Evolutionary conservation across 1,284 basidiomycete genomes (phyloP).

Genomic region (Cutaneotrichosporon mucoides): DNA sequence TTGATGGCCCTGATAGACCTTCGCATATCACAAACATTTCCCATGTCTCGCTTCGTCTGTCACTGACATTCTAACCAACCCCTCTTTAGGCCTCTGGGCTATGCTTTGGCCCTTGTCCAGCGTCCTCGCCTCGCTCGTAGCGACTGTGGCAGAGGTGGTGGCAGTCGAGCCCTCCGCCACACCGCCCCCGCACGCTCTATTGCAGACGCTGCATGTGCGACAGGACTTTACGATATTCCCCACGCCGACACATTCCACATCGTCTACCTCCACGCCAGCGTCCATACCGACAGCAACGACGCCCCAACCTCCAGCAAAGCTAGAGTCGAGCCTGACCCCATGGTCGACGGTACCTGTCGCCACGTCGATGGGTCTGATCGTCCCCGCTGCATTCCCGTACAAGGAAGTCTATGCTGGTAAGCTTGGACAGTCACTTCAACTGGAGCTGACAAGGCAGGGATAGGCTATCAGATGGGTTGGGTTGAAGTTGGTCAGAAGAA

Average conservation of each 20-base stretch:
- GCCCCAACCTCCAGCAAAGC: neutral
- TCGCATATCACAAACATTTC: neutral
- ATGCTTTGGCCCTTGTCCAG: no score
- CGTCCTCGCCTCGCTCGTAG: no score
- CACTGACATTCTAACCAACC: no score
- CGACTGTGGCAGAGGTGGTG: no score
- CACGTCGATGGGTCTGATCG: conserved; percentile 42
- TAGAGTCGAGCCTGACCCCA: neutral
- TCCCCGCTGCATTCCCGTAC: conserved; percentile 40
- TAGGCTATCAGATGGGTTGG: conserved; percentile 42
- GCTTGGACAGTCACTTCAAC: neutral
- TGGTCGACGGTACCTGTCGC: conserved; percentile 28
- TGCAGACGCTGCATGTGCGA: no score
- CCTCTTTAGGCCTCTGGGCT: no score
- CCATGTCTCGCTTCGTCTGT: no score
- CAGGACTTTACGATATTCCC: neutral
- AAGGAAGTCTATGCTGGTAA: conserved; percentile 34
- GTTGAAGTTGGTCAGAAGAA: conserved; percentile 35
- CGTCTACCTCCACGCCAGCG: neutral
- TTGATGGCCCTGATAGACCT: neutral
- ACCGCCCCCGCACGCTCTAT: no score
- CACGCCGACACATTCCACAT: neutral
- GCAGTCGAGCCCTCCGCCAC: no score
- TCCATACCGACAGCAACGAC: neutral
- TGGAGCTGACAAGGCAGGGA: neutral